phyloP scores from a whole-genome alignment of 2,329 filamentous ascomycete species.

The Periconia digitata region DNA sequence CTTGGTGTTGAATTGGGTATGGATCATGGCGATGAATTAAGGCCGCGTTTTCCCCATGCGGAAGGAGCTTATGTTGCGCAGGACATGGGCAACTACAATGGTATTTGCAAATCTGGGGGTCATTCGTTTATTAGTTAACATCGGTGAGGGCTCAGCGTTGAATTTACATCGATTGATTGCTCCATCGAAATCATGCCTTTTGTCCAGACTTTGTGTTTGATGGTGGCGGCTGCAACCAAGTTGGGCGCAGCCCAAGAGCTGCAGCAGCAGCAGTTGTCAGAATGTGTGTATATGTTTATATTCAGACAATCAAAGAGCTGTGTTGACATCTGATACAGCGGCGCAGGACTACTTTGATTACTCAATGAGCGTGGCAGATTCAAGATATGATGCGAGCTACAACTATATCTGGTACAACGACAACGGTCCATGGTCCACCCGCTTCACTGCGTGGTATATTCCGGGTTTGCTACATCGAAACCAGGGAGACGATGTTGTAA shows the following conservation, averaged over 20 bases:
- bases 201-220: background rate
- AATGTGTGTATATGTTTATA: background rate
- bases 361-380: background rate
- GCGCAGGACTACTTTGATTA: background rate
- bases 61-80: too few relatives aligned
- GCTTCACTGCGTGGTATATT: constrained; percentile 59
- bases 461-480: constrained; percentile 61
- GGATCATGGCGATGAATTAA: background rate
- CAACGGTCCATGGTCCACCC: background rate
- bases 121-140: too few relatives aligned
- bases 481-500: constrained; percentile 49
- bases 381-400: background rate
- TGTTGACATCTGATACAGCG: background rate
- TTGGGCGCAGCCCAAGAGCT: background rate
- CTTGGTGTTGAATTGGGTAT: background rate
- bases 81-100: too few relatives aligned
- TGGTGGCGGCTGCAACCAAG: background rate
- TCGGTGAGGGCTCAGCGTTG: too few relatives aligned
- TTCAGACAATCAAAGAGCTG: background rate
- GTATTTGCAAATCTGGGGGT: too few relatives aligned
- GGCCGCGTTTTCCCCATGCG: background rate
- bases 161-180: background rate
- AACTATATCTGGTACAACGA: background rate
- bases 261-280: background rate
- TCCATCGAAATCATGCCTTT: background rate